phyloP scores from a whole-genome alignment of 2,329 filamentous ascomycete species.

The Colletotrichum abscissum region DNA sequence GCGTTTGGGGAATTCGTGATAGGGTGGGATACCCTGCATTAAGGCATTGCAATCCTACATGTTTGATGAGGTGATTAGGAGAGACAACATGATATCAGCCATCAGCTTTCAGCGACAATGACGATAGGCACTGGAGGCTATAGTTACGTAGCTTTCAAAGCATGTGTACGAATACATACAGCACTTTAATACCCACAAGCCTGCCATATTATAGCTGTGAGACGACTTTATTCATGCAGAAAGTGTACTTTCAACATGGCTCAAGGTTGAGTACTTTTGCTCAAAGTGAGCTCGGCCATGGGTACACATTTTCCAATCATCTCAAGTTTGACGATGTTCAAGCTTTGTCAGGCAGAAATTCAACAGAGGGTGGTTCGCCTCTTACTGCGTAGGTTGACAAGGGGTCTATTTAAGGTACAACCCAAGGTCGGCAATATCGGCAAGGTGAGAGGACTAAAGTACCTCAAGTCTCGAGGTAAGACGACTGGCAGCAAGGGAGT shows the following conservation, averaged over 20 bases:
- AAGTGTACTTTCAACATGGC: background rate
- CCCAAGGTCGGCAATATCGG: slow-evolving; percentile 12
- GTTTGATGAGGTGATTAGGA: background rate
- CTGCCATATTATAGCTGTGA: background rate
- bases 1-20: slow-evolving; percentile 12
- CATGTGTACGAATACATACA: background rate
- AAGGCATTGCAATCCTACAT: background rate
- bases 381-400: background rate
- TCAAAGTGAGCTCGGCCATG: background rate
- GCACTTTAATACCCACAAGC: background rate
- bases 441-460: background rate
- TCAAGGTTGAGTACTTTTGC: background rate
- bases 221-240: background rate
- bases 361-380: background rate
- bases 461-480: background rate
- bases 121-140: background rate
- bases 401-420: slow-evolving; percentile 19
- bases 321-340: background rate
- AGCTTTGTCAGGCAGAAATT: background rate
- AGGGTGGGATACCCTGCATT: background rate
- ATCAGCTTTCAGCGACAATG: background rate
- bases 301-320: background rate
- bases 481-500: background rate
- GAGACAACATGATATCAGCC: background rate
- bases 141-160: background rate